Percentiles rank a stretch among this genome's conserved stretches.
Conservation (phyloP, 768 basidiomycete genomes). For the Suillus fuscotomentosus region DNA sequence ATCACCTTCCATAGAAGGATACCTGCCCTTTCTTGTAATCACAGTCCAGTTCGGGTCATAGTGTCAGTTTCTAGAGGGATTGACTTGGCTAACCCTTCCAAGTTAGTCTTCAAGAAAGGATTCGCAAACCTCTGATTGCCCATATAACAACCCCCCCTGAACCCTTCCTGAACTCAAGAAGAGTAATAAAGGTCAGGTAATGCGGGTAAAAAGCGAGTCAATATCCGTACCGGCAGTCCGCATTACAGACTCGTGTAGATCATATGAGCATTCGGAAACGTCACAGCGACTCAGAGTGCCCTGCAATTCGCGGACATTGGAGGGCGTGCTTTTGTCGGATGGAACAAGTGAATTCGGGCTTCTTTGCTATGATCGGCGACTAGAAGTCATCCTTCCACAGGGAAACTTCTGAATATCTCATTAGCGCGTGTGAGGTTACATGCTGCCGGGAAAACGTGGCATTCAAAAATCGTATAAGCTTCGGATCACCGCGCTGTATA, state of each 20-base stretch:
- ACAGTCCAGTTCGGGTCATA: background rate
- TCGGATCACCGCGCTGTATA: background rate
- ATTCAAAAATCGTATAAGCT: background rate
- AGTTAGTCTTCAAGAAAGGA: background rate
- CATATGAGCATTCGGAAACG: background rate
- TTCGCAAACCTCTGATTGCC: background rate
- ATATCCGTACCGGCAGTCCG: background rate
- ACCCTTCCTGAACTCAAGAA: background rate
- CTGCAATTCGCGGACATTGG: conserved; percentile 19
- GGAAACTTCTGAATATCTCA: background rate
- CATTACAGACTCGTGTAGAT: background rate
- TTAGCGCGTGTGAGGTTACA: background rate
- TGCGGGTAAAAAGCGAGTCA: background rate
- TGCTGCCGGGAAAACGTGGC: background rate
- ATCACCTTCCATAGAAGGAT: background rate
- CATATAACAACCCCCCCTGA: background rate
- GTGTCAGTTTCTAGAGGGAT: background rate
- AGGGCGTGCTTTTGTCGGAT: conserved; percentile 16
- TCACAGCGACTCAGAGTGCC: conserved; percentile 5
- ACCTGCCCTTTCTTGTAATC: background rate
- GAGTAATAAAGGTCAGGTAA: background rate
- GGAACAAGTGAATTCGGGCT: conserved; percentile 9
- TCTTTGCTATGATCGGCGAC: conserved; percentile 16
- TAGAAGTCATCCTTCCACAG: background rate
- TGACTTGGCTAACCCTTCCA: background rate